Evolutionary conservation across 2,329 filamentous ascomycete species (phyloP), one percentile per base, ranked within the genome.

Genomic region (Fusarium sulawesiense): DNA sequence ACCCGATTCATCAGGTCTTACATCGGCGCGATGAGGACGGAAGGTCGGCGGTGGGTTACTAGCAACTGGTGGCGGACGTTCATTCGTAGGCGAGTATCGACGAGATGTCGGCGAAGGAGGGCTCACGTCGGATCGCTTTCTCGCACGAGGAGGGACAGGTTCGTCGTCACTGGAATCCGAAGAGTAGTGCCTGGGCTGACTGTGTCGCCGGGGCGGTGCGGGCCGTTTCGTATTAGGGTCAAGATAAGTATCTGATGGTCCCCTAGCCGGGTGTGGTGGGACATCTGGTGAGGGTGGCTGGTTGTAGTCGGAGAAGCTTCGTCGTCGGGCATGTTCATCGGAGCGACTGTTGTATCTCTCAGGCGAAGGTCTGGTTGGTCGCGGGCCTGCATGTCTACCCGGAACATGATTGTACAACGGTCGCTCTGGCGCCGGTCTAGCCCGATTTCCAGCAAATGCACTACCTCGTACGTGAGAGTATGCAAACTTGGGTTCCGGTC

Each of bases 291-390:
- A 72, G 4, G 78, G 77, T 2, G 80, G 79, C 4, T 78, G 79
- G 4, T 82, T 82, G 54, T 83, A 82, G 60, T 87, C 86, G 5
- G 85, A 86, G 73, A 85, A 84, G 76, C 86, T 87, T 58, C 83
- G 81, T 41, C 85, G 80, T 41, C 83, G 81, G 14, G 74, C 76
- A n/a, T 80, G 76, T 18, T 81, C 80, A 18, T 84, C 83, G 11
- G 81, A 76, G 9, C 81, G 78, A 30, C 79, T 79, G 29, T 78
- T 79, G 32, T 75, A 71, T 57, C 76, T 75, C 40, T 81, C 79
- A 13, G 80, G 76, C 7, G 78, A 80, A 34, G 79, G 71, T 59
- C 78, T 78, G 41, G 68, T 73, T 58, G 76, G 73, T 37, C 76
- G 78, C 44, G 72, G 76, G 44, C 77, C 73, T 11, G 77, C 66